Percentiles rank a stretch among this genome's conserved stretches.
Evolutionary conservation across 345 rosid species (phyloP).

Genomic region (Triadica sebifera): DNA sequence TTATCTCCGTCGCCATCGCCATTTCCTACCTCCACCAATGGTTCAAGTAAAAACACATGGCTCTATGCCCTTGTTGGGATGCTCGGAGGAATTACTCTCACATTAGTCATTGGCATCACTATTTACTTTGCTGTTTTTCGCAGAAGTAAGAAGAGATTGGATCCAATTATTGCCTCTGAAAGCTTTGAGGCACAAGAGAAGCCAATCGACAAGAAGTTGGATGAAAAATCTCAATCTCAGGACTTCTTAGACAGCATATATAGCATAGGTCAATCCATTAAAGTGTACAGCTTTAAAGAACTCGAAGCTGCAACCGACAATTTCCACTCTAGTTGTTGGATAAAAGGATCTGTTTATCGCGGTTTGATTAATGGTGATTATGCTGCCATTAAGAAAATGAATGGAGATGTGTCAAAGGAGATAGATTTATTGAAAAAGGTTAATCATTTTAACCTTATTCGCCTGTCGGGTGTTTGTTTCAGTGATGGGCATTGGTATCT

Average conservation of each 20-base stretch:
- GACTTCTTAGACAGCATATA: slow-evolving; percentile 45
- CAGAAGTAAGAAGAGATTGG: slow-evolving; percentile 24
- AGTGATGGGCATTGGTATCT: slow-evolving; percentile 66
- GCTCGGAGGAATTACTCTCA: slow-evolving; percentile 44
- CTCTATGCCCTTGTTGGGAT: slow-evolving; percentile 47
- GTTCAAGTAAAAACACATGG: slow-evolving; percentile 49
- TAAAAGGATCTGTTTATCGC: slow-evolving; percentile 56
- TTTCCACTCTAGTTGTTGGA: slow-evolving; percentile 50
- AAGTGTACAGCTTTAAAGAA: slow-evolving; percentile 59
- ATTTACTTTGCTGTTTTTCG: slow-evolving; percentile 34
- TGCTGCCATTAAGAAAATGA: slow-evolving; percentile 68
- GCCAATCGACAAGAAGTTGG: slow-evolving; percentile 34
- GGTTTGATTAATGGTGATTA: slow-evolving; percentile 64
- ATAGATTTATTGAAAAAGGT: slow-evolving; percentile 56
- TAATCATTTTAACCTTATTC: slow-evolving; percentile 65
- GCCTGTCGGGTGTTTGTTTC: slow-evolving; percentile 71
- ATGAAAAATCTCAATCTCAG: slow-evolving; percentile 39
- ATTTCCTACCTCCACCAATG: slow-evolving; percentile 19
- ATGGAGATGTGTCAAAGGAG: slow-evolving; percentile 71
- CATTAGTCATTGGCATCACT: neutral
- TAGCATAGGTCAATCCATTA: slow-evolving; percentile 49
- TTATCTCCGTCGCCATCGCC: slow-evolving; percentile 27
- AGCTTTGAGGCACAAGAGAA: slow-evolving; percentile 40
- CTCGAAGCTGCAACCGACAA: slow-evolving; percentile 58
- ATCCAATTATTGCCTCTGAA: slow-evolving; percentile 18